phyloP scores from a whole-genome alignment of 2,329 filamentous ascomycete species.

The Chaetomiaceae sp. region DNA sequence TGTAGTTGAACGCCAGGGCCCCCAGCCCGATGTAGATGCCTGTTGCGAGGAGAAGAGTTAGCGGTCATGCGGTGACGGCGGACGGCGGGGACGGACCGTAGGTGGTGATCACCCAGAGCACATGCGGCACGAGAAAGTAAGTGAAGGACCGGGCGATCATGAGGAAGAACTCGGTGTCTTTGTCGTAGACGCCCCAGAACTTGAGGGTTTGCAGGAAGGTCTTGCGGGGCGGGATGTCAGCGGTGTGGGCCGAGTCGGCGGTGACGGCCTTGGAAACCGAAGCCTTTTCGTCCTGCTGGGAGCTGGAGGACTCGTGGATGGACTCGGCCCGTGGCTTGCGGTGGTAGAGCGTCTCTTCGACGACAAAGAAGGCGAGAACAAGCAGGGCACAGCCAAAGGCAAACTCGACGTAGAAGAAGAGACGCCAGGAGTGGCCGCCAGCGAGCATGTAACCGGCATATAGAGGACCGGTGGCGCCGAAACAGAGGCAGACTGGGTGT shows the following conservation, averaged over 20 bases:
- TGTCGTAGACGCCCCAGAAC: constrained; percentile 37
- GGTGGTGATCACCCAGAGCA: constrained; percentile 43
- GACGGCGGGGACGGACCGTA: constrained; percentile 23
- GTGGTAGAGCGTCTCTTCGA: constrained; percentile 25
- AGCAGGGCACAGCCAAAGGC: constrained; percentile 39
- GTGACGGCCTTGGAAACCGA: neutral
- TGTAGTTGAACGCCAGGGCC: constrained; percentile 43
- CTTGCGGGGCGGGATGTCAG: constrained; percentile 33
- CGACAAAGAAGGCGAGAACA: constrained; percentile 25
- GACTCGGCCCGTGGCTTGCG: constrained; percentile 9
- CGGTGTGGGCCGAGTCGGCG: neutral
- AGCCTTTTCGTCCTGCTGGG: constrained; percentile 12
- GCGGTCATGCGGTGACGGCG: no score
- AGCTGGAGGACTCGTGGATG: constrained; percentile 5
- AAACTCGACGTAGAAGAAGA: constrained; percentile 56
- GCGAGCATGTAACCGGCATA: constrained; percentile 57
- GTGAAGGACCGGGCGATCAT: constrained; percentile 41
- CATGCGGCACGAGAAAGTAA: constrained; percentile 41
- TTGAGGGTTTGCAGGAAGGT: constrained; percentile 39
- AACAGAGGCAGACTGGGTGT: constrained; percentile 50
- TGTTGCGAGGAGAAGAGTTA: no score
- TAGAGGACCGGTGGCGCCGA: constrained; percentile 49
- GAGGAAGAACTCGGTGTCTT: constrained; percentile 39
- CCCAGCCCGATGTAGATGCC: constrained; percentile 42
- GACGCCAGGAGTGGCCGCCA: constrained; percentile 52